Percentiles rank a stretch among this genome's conserved stretches.
Evolutionary conservation across 208 protist species (phyloP).

Genomic region (Zelonia costaricensis): DNA sequence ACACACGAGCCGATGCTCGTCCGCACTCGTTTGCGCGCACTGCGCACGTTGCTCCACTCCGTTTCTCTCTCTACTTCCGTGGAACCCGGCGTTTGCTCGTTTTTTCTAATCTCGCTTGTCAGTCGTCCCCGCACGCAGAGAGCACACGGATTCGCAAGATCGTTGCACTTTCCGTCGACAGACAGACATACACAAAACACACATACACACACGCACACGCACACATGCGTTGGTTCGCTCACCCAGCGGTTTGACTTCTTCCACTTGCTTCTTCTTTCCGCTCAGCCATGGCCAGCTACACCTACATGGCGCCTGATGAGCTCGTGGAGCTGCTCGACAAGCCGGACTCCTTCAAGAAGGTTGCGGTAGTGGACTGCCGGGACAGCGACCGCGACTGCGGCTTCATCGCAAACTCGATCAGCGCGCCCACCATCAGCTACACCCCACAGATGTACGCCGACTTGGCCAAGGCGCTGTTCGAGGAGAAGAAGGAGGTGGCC

Average conservation of each 20-base stretch:
- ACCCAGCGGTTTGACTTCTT: neutral
- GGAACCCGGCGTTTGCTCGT: neutral
- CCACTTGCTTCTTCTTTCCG: neutral
- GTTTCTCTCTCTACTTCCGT: conserved; percentile 12
- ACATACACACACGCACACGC: neutral
- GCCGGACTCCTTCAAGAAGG: conserved; percentile 11
- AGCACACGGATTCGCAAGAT: too few species aligned
- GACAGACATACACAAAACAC: conserved; percentile 6
- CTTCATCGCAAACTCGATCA: conserved; percentile 55
- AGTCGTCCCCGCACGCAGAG: too few species aligned
- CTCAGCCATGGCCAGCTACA: conserved; percentile 44
- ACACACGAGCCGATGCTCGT: neutral
- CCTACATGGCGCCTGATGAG: conserved; percentile 57
- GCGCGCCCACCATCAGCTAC: conserved; percentile 43
- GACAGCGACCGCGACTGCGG: conserved; percentile 65
- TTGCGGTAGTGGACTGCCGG: conserved; percentile 77
- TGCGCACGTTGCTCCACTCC: neutral
- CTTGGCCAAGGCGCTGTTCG: conserved; percentile 36
- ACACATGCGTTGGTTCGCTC: neutral
- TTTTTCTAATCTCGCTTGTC: too few species aligned
- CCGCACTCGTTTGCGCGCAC: neutral
- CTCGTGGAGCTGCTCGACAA: conserved; percentile 65
- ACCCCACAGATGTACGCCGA: conserved; percentile 32
- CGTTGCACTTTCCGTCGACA: neutral
- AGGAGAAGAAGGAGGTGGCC: conserved; percentile 31